Percentiles rank a stretch among this genome's conserved stretches.
Conservation (phyloP, 352 stramenopile genomes). For the Pythium rhizo-oryzae region DNA sequence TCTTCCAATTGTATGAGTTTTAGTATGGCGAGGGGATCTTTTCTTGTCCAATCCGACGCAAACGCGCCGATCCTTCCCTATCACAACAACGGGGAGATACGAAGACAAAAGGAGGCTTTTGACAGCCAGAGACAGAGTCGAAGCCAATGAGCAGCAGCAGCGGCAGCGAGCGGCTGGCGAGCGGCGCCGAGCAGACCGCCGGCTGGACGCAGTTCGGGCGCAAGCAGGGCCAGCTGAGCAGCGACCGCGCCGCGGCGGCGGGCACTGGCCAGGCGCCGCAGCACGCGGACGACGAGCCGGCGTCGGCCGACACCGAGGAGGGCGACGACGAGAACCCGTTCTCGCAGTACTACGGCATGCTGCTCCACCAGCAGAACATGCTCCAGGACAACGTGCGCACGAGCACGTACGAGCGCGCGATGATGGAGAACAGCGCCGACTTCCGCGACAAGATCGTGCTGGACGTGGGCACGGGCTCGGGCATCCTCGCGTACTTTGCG, state of each 20-base stretch:
- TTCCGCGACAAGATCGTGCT: slow-evolving; percentile 99
- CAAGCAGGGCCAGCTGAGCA: slow-evolving; percentile 35
- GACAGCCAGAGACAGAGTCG: too few relatives aligned
- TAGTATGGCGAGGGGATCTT: slow-evolving; percentile 5
- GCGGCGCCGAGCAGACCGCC: slow-evolving; percentile 31
- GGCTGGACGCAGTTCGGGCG: slow-evolving; percentile 34
- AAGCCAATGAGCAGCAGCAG: slow-evolving; percentile 7
- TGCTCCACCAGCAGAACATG: slow-evolving; percentile 99
- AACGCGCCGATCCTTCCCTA: not conserved
- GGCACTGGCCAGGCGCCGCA: not conserved
- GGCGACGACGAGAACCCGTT: slow-evolving; percentile 88
- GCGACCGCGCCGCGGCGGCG: not conserved
- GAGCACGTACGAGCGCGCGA: slow-evolving; percentile 97
- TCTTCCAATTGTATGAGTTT: slow-evolving; percentile 24
- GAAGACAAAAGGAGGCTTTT: too few relatives aligned
- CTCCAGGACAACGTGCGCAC: slow-evolving; percentile 99
- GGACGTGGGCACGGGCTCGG: slow-evolving; percentile 98
- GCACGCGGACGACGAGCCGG: not conserved
- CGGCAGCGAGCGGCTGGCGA: slow-evolving; percentile 24
- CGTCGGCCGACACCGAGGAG: not conserved
- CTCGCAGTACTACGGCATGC: slow-evolving; percentile 94
- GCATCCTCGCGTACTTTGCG: slow-evolving; percentile 99
- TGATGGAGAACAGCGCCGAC: slow-evolving; percentile 95
- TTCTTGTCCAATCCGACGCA: not conserved
- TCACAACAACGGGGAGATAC: not conserved